Conservation (phyloP, 73 alveolate species). For the Paramecium pentaurelia region DNA sequence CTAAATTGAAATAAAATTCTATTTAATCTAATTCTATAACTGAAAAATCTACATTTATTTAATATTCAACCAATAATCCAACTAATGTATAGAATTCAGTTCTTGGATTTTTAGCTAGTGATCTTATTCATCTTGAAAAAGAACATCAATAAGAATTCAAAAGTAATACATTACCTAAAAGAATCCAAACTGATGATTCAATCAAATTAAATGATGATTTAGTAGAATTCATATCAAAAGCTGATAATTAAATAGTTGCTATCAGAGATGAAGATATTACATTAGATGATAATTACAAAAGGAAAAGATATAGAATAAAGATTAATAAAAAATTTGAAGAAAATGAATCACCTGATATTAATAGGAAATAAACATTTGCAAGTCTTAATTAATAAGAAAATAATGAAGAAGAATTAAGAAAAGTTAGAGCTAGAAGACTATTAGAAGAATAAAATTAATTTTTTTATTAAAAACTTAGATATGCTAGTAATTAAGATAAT, state of each 20-base stretch:
- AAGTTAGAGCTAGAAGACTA: not conserved
- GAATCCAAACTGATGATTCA: not conserved
- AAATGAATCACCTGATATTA: conserved; percentile 13
- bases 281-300: not conserved
- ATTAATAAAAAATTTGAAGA: not conserved
- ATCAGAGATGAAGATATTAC: conserved; percentile 24
- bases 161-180: not conserved
- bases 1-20: not conserved
- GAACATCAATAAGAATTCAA: not conserved
- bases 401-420: not conserved
- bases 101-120: not conserved
- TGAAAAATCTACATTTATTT: not conserved
- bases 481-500: not conserved
- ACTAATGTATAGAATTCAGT: not conserved
- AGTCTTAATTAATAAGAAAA: not conserved
- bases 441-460: not conserved
- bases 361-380: not conserved
- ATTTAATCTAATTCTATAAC: not conserved
- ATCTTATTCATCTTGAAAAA: not conserved
- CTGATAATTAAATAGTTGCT: conserved; percentile 1
- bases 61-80: not conserved
- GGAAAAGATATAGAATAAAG: conserved; percentile 13
- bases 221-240: conserved; percentile 3
- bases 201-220: not conserved
- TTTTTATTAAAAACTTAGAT: not conserved